These are phyloP conservation scores for Phytophthora tubulina DNA, from an alignment of 352 stramenopile genomes.

Conservation along the genomic window DNA sequence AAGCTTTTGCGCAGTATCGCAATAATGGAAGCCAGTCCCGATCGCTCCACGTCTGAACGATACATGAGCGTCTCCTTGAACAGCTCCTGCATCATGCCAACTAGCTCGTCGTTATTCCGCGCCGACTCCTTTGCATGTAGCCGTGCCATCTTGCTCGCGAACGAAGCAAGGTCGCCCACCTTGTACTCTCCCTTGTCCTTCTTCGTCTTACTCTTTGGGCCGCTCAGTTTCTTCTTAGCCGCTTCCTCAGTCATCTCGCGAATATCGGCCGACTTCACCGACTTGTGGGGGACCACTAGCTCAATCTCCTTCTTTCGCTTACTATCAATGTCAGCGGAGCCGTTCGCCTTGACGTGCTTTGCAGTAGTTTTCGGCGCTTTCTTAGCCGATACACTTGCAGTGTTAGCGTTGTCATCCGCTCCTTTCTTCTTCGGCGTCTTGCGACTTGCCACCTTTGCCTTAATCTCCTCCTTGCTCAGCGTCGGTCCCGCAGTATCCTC, in stretches of 20 bases:
- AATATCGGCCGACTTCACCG: constrained; percentile 81
- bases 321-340: constrained; percentile 60
- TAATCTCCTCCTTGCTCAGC: constrained; percentile 83
- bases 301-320: constrained; percentile 89
- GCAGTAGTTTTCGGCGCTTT: constrained; percentile 44
- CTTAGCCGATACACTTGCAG: constrained; percentile 36
- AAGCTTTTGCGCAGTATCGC: constrained; percentile 70
- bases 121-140: constrained; percentile 74
- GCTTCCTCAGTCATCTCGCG: constrained; percentile 78
- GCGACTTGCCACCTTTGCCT: constrained; percentile 73
- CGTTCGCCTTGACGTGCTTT: constrained; percentile 48
- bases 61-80: constrained; percentile 81
- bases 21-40: constrained; percentile 75
- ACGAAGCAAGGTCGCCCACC: constrained; percentile 63
- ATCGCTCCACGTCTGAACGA: constrained; percentile 75
- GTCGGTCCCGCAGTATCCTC: constrained; percentile 33
- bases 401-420: constrained; percentile 36
- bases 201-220: constrained; percentile 54
- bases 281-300: constrained; percentile 77
- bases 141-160: constrained; percentile 70
- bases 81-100: constrained; percentile 75
- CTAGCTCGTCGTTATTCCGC: constrained; percentile 80
- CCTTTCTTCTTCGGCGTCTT: constrained; percentile 80
- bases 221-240: constrained; percentile 61
- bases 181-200: constrained; percentile 77